Conservation (phyloP, 768 basidiomycete genomes). For the Gautieria morchelliformis region DNA sequence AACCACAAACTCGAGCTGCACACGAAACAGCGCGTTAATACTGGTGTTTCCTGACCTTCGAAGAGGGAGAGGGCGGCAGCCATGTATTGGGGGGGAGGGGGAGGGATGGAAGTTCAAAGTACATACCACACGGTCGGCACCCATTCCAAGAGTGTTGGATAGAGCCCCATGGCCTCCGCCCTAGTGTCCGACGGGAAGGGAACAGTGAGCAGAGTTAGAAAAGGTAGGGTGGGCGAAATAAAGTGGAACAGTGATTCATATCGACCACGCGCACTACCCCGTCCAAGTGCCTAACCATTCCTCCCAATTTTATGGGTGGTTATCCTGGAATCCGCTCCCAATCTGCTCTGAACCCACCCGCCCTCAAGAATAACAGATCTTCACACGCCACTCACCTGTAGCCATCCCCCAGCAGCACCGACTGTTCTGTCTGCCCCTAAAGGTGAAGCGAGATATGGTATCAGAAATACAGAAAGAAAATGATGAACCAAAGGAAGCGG, state of each 20-base stretch:
- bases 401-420: slow-evolving; percentile 29
- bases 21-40: background rate
- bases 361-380: too few relatives aligned
- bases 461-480: background rate
- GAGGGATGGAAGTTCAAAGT: background rate
- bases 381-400: slow-evolving; percentile 12
- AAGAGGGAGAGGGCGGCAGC: background rate
- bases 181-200: slow-evolving; percentile 8
- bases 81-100: background rate
- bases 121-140: slow-evolving; percentile 22
- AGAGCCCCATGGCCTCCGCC: slow-evolving; percentile 24
- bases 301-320: too few relatives aligned
- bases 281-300: too few relatives aligned
- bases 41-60: background rate
- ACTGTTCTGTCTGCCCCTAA: slow-evolving; percentile 20
- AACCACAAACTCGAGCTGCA: slow-evolving; percentile 36
- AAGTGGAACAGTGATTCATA: too few relatives aligned
- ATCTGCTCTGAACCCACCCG: too few relatives aligned
- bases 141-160: slow-evolving; percentile 21
- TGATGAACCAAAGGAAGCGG: too few relatives aligned
- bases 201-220: background rate
- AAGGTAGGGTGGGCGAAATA: background rate
- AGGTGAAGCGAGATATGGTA: background rate
- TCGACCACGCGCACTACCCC: too few relatives aligned
- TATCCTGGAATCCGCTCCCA: too few relatives aligned